phyloP scores from a whole-genome alignment of 202 grass and related monocot species.

The Eragrostis tef region DNA sequence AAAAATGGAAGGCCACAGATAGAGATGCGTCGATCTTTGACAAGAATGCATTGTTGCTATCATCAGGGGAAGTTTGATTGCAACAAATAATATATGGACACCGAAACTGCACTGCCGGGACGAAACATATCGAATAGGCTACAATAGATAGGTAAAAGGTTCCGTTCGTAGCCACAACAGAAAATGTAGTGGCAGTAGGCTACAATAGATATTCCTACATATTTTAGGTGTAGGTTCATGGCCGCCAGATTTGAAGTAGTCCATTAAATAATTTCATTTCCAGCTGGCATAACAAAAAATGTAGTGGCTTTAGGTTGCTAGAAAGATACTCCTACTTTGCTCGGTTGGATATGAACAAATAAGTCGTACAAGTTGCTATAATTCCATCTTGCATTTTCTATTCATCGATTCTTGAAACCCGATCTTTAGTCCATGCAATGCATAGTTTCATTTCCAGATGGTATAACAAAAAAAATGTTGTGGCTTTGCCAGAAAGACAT shows the following conservation, averaged over 20 bases:
- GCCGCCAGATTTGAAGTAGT: not conserved
- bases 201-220: not conserved
- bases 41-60: not conserved
- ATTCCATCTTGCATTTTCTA: not conserved
- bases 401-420: not conserved
- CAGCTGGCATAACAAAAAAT: not conserved
- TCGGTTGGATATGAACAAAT: constrained; percentile 9
- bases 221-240: not conserved
- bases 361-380: not conserved
- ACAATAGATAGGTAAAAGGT: too few relatives aligned
- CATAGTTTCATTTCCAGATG: too few relatives aligned
- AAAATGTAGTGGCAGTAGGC: too few relatives aligned
- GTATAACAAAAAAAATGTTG: too few relatives aligned
- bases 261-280: not conserved
- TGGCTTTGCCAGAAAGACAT: too few relatives aligned
- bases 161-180: too few relatives aligned
- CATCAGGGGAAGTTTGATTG: not conserved
- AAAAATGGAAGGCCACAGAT: not conserved
- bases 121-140: not conserved
- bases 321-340: not conserved
- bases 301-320: not conserved
- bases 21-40: not conserved
- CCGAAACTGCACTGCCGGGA: not conserved
- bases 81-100: not conserved
- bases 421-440: not conserved